Percentiles rank a stretch among this genome's conserved stretches.
phyloP scores from a whole-genome alignment of 2,329 filamentous ascomycete species.

The Clonostachys chloroleuca region DNA sequence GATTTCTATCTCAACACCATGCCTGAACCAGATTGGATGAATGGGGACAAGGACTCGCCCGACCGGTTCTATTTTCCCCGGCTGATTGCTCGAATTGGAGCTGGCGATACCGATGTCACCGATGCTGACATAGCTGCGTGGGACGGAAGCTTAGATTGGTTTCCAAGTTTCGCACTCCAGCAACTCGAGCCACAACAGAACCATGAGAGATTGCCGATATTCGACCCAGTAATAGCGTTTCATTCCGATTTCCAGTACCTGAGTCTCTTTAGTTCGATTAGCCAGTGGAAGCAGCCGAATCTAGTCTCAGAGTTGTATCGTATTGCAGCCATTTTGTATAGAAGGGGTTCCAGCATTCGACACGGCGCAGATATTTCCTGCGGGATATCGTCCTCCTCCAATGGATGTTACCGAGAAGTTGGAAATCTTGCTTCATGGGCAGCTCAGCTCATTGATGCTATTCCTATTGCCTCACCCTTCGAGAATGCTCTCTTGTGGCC shows the following conservation, averaged over 20 bases:
- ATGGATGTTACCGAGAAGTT: not conserved
- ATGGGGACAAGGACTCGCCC: not conserved
- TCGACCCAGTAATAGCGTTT: not conserved
- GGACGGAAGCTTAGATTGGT: constrained; percentile 9
- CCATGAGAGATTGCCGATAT: not conserved
- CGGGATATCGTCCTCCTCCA: not conserved
- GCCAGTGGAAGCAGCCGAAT: not conserved
- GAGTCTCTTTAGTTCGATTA: not conserved
- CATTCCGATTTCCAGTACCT: constrained; percentile 2
- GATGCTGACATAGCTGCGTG: constrained; percentile 7
- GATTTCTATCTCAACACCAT: constrained; percentile 5
- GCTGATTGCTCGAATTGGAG: constrained; percentile 7
- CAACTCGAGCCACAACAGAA: not conserved
- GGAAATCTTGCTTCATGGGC: constrained; percentile 9
- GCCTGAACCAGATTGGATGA: not conserved
- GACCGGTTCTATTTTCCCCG: constrained; percentile 6
- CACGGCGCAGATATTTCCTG: not conserved
- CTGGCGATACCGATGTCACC: constrained; percentile 5
- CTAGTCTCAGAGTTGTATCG: constrained; percentile 10
- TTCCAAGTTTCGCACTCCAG: constrained; percentile 9
- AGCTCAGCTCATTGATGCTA: constrained; percentile 3
- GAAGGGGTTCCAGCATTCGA: constrained; percentile 3
- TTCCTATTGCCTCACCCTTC: constrained; percentile 2
- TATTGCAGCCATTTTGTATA: constrained; percentile 7
- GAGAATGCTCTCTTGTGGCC: constrained; percentile 10